phyloP scores from a whole-genome alignment of 768 basidiomycete genomes.

The Hydnomerulius pinastri region DNA sequence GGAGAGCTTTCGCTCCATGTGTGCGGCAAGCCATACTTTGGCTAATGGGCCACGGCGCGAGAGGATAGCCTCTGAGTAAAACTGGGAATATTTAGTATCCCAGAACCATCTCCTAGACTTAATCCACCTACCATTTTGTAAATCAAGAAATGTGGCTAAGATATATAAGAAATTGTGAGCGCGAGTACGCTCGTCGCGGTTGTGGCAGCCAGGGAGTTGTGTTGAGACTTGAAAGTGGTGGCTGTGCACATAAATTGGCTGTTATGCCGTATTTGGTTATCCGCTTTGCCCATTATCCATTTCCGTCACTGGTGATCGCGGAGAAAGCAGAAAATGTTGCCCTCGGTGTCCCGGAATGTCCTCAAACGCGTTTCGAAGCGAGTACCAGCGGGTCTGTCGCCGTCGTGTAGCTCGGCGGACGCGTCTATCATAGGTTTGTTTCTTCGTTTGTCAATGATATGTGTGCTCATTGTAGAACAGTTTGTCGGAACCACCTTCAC shows the following conservation, averaged over 20 bases:
- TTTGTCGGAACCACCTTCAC: neutral
- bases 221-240: slow-evolving; percentile 18
- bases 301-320: slow-evolving; percentile 5
- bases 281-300: neutral
- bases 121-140: slow-evolving; percentile 22
- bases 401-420: neutral
- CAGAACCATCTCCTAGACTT: neutral
- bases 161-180: slow-evolving; percentile 18
- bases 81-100: slow-evolving; percentile 46
- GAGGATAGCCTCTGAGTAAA: slow-evolving; percentile 92
- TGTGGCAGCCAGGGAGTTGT: slow-evolving; percentile 8
- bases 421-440: neutral
- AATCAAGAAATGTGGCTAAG: slow-evolving; percentile 22
- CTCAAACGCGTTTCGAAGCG: slow-evolving; percentile 12
- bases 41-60: slow-evolving; percentile 93
- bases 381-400: neutral
- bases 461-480: neutral
- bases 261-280: slow-evolving; percentile 10
- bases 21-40: slow-evolving; percentile 98
- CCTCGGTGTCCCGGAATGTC: slow-evolving; percentile 20
- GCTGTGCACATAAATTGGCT: slow-evolving; percentile 19
- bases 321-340: slow-evolving; percentile 18
- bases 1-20: slow-evolving; percentile 97
- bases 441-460: neutral
- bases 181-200: slow-evolving; percentile 6